A percentile compares a stretch with the other conserved stretches of the same genome.
Evolutionary conservation across 2,329 filamentous ascomycete genomes (phyloP).

Genomic region (Celoporthe dispersa): DNA sequence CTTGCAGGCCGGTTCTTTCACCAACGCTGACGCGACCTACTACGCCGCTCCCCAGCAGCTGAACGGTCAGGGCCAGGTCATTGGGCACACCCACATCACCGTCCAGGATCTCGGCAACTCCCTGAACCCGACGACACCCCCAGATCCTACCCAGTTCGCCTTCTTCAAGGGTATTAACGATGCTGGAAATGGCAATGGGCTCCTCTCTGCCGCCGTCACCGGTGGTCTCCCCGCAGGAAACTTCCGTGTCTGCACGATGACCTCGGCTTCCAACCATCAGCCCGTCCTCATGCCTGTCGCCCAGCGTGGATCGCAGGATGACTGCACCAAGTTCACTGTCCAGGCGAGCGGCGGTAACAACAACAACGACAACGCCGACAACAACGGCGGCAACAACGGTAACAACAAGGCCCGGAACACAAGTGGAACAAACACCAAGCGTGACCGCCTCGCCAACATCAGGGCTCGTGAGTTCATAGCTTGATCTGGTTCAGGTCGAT

Average conservation of each 20-base stretch:
- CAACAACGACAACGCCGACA: slow-evolving; percentile 21
- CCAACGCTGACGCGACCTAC: slow-evolving; percentile 61
- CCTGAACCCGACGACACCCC: slow-evolving; percentile 55
- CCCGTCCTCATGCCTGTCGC: slow-evolving; percentile 45
- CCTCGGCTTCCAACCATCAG: slow-evolving; percentile 43
- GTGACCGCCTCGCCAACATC: slow-evolving; percentile 14
- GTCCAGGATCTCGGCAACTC: slow-evolving; percentile 59
- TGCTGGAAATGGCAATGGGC: slow-evolving; percentile 39
- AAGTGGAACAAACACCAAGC: background rate
- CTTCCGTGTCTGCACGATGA: slow-evolving; percentile 46
- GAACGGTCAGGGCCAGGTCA: slow-evolving; percentile 52
- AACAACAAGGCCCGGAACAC: background rate
- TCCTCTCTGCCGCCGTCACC: slow-evolving; percentile 38
- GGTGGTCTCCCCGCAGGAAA: slow-evolving; percentile 43
- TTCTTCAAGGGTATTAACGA: slow-evolving; percentile 45
- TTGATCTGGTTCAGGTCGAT: background rate
- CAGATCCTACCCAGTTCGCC: slow-evolving; percentile 53
- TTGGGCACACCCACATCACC: slow-evolving; percentile 65
- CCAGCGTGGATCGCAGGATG: slow-evolving; percentile 46
- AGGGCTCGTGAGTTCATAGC: slow-evolving; percentile 21
- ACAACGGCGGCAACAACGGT: slow-evolving; percentile 29
- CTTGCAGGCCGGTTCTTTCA: slow-evolving; percentile 61
- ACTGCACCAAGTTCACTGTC: slow-evolving; percentile 46
- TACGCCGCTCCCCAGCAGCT: slow-evolving; percentile 63
- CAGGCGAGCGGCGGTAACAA: slow-evolving; percentile 18